A percentile compares a stretch with the other conserved stretches of the same genome.
These are phyloP conservation scores for Xylariaceae sp. DNA, from an alignment of 2,329 filamentous ascomycete species.

Conservation along the genomic window DNA sequence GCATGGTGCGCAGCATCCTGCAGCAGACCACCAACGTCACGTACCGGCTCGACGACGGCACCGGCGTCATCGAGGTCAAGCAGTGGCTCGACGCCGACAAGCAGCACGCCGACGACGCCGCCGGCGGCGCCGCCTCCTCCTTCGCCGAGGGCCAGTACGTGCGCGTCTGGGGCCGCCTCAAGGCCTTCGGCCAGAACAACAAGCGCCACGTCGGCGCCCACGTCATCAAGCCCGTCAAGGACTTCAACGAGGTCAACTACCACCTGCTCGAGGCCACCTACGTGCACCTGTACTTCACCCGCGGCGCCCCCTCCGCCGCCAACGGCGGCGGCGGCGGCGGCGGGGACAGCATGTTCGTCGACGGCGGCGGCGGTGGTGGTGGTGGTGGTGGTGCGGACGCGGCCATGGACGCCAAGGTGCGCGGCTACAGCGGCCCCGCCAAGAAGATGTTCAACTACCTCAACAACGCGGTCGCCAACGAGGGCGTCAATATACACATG, in stretches of 20 bases:
- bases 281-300: conserved; percentile 77
- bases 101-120: conserved; percentile 31
- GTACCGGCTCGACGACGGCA: conserved; percentile 92
- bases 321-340: conserved; percentile 27
- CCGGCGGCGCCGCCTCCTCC: conserved; percentile 38
- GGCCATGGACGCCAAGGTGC: conserved; percentile 32
- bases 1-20: conserved; percentile 80
- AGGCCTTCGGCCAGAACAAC: conserved; percentile 62
- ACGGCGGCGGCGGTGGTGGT: conserved; percentile 24
- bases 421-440: conserved; percentile 47
- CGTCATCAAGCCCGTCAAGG: conserved; percentile 68
- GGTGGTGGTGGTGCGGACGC: conserved; percentile 29
- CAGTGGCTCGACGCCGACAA: conserved; percentile 69
- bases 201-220: conserved; percentile 76
- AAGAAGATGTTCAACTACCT: conserved; percentile 67
- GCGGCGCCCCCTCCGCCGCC: conserved; percentile 45
- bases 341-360: conserved; percentile 29
- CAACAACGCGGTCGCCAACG: conserved; percentile 60
- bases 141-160: conserved; percentile 72
- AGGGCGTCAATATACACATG: conserved; percentile 74
- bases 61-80: conserved; percentile 84
- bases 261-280: conserved; percentile 86
- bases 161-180: conserved; percentile 77
- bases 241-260: conserved; percentile 89
- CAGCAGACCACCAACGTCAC: conserved; percentile 86